Evolutionary conservation across 1,284 basidiomycete genomes (phyloP), one percentile per base, ranked within the genome.

Genomic region (Papiliotrema nemorosa): DNA sequence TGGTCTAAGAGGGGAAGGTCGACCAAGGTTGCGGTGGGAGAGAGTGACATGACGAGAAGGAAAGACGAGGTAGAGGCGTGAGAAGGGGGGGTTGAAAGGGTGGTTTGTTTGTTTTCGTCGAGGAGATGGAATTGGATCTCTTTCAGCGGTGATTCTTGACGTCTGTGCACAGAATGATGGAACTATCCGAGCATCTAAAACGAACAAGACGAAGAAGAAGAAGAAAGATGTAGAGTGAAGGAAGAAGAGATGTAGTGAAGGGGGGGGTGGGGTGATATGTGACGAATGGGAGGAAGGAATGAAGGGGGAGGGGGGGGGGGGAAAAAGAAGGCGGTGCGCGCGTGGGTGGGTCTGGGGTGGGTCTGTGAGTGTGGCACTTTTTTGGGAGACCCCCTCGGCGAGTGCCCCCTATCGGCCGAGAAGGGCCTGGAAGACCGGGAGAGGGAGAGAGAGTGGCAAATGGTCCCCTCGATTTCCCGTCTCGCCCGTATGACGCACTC

Each of bases 11-110:
- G 25, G 5, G 41, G 3, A 13, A 29, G 13, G 41, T 43, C 41
- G 41, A 43, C 24, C 12, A 43, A 20, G 24, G 41, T 43, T 3
- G 41, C 24, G 7, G 41, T 29, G 26, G 41, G 41, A 5, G 41
- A 43, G 41, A 43, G 41, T 26, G 41, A 43, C 41, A 43, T 43
- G n/a, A n/a, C 20, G 41, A 26, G 25, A 38, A 16, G 24, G 41
- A 29, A 20, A 5, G 26, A 27, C n/a, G 20, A 12, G 41, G n/a
- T 7, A 16, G 24, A 20, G 20, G n/a, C n/a, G n/a, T n/a, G n/a
- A n/a, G n/a, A n/a, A n/a, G n/a, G n/a, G n/a, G n/a, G n/a, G n/a
- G n/a, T n/a, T n/a, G n/a, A n/a, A n/a, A n/a, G n/a, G n/a, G n/a
- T n/a, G n/a, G n/a, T n/a, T n/a, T n/a, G n/a, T n/a, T 34, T 34